phyloP scores from a whole-genome alignment of 139 green algal species.

The Edaphochlamys debaryana region DNA sequence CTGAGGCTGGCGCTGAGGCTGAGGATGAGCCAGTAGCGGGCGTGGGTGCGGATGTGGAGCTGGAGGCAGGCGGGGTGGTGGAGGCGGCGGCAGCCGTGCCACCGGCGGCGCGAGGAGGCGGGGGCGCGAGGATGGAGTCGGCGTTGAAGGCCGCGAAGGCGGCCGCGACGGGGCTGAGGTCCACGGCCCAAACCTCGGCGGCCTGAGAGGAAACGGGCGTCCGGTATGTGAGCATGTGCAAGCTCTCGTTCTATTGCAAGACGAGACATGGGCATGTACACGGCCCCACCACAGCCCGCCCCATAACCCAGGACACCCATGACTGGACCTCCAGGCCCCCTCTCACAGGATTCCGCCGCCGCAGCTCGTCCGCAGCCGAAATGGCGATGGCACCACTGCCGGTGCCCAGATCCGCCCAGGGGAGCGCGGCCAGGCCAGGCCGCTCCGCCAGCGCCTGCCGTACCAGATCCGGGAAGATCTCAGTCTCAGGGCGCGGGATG shows the following conservation, averaged over 20 bases:
- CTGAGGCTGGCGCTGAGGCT: neutral
- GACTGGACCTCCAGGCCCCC: no score
- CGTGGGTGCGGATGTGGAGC: neutral
- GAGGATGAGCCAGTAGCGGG: no score
- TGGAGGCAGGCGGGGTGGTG: neutral
- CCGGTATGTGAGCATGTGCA: no score
- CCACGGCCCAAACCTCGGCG: slow-evolving; percentile 74
- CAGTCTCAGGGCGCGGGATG: slow-evolving; percentile 93
- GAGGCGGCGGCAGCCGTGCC: neutral
- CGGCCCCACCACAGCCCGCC: neutral
- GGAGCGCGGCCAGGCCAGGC: slow-evolving; percentile 41
- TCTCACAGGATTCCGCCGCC: slow-evolving; percentile 39
- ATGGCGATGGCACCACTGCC: slow-evolving; percentile 91
- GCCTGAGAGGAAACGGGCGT: neutral
- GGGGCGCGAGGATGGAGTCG: neutral
- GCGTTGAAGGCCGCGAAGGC: slow-evolving; percentile 73
- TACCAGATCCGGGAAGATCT: slow-evolving; percentile 79
- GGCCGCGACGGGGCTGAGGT: slow-evolving; percentile 64
- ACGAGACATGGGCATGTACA: no score
- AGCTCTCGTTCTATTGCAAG: no score
- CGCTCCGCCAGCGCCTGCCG: neutral
- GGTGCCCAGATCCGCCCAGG: slow-evolving; percentile 92
- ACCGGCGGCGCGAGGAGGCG: no score
- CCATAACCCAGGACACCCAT: no score
- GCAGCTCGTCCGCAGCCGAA: slow-evolving; percentile 69